These are phyloP conservation scores for Betula pendula DNA, from an alignment of 306 rosid species.

Conservation along the genomic window DNA sequence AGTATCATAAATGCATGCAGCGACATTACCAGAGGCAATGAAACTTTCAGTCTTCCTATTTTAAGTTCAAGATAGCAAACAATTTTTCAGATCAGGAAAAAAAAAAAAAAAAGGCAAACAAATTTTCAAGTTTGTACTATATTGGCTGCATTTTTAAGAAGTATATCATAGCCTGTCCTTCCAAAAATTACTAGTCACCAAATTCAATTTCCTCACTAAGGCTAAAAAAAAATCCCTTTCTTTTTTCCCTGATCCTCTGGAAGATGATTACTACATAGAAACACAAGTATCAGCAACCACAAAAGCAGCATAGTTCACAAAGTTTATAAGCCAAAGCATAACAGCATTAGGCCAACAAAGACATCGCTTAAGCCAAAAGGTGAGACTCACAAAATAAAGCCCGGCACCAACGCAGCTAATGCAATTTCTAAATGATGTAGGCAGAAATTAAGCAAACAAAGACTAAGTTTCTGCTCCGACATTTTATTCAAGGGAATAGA, in stretches of 20 bases:
- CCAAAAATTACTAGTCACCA: not conserved
- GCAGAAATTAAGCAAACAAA: not conserved
- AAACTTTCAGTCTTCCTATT: not conserved
- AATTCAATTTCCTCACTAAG: not conserved
- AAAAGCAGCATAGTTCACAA: not conserved
- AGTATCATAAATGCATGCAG: not conserved
- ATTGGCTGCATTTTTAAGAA: not conserved
- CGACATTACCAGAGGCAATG: not conserved
- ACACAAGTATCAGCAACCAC: not conserved
- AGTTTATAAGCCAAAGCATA: not conserved
- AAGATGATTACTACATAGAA: not conserved
- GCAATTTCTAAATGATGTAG: conserved; percentile 5
- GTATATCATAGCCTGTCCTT: not conserved
- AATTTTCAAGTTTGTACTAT: not conserved
- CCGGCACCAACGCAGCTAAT: not conserved
- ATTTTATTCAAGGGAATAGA: not conserved
- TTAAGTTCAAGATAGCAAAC: not conserved
- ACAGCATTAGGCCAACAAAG: not conserved
- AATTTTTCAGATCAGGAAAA: no score
- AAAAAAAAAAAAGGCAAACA: not conserved
- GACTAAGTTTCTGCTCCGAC: no score
- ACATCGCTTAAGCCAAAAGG: not conserved
- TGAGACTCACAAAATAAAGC: not conserved
- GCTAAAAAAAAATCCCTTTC: not conserved
- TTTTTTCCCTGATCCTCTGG: not conserved